Evolutionary conservation across 2,329 filamentous ascomycete genomes (phyloP).

Genomic region (Claviceps pazoutovae): DNA sequence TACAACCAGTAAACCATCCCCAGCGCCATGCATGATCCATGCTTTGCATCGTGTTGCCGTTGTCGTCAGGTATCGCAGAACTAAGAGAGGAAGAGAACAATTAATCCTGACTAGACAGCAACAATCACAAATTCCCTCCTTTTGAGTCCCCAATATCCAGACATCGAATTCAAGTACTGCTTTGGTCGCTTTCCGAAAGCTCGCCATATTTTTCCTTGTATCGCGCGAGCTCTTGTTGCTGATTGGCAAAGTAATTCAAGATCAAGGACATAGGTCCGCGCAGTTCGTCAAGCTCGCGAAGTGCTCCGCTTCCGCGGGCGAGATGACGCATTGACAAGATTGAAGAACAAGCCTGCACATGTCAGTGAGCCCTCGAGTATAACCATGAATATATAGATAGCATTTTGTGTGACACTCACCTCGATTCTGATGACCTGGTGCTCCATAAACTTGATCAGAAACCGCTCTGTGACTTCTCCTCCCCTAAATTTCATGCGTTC

Average conservation of each 20-base stretch:
- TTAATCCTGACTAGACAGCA: not conserved
- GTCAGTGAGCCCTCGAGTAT: not conserved
- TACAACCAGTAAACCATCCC: not conserved
- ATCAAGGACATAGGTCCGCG: slow-evolving; percentile 66
- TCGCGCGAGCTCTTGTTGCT: slow-evolving; percentile 48
- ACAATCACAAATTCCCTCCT: slow-evolving; percentile 13
- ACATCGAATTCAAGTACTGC: slow-evolving; percentile 9
- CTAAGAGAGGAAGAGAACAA: not conserved
- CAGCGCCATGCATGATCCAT: not conserved
- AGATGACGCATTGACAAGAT: slow-evolving; percentile 70
- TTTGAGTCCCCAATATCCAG: slow-evolving; percentile 6
- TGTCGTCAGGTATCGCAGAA: not conserved
- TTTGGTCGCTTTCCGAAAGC: slow-evolving; percentile 14
- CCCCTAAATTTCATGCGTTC: slow-evolving; percentile 53
- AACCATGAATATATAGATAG: not conserved
- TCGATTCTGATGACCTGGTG: slow-evolving; percentile 94
- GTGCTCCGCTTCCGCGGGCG: slow-evolving; percentile 50
- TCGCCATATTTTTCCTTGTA: slow-evolving; percentile 43
- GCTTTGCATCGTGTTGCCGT: not conserved
- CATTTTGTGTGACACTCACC: slow-evolving; percentile 34
- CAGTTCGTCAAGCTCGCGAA: slow-evolving; percentile 54
- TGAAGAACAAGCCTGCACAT: slow-evolving; percentile 58
- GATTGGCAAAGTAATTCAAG: slow-evolving; percentile 43
- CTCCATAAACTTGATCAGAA: slow-evolving; percentile 80
- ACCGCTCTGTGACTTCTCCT: slow-evolving; percentile 77